Evolutionary conservation across 2,329 filamentous ascomycete genomes (phyloP).

Genomic region (Plenodomus tracheiphilus): DNA sequence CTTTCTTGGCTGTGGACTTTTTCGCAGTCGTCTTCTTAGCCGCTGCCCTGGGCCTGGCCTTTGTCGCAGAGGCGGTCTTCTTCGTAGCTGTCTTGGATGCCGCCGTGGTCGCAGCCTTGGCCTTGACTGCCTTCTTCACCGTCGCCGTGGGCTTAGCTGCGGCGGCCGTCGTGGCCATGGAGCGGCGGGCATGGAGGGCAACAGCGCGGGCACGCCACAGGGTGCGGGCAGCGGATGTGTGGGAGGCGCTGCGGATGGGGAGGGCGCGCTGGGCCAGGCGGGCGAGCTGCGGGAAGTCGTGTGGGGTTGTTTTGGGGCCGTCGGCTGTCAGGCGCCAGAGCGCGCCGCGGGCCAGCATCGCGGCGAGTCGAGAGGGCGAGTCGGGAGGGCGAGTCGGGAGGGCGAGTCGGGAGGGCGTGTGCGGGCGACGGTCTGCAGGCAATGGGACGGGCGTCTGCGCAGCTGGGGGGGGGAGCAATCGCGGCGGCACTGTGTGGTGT

Average conservation of each 20-base stretch:
- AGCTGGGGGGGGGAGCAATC: conserved; percentile 23
- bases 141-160: conserved; percentile 37
- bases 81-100: conserved; percentile 13
- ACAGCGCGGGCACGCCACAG: conserved; percentile 30
- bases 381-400: too few relatives aligned
- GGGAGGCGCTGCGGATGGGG: conserved; percentile 26
- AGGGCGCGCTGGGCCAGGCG: conserved; percentile 31
- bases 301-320: conserved; percentile 39
- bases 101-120: conserved; percentile 21
- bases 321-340: conserved; percentile 42
- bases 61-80: conserved; percentile 23
- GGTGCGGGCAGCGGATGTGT: conserved; percentile 18
- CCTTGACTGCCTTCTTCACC: conserved; percentile 36
- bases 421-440: conserved; percentile 8
- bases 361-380: conserved; percentile 6
- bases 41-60: conserved; percentile 22
- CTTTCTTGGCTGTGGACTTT: conserved; percentile 7
- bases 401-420: conserved; percentile 5
- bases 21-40: conserved; percentile 27
- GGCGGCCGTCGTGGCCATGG: conserved; percentile 39
- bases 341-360: conserved; percentile 43
- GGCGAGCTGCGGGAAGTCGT: conserved; percentile 41
- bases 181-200: conserved; percentile 26
- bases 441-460: conserved; percentile 11
- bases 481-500: conserved; percentile 8